Percentiles rank a stretch among this genome's conserved stretches.
Evolutionary conservation across 176 grass and related monocot species (phyloP).

Genomic region (Oryza coarctata): DNA sequence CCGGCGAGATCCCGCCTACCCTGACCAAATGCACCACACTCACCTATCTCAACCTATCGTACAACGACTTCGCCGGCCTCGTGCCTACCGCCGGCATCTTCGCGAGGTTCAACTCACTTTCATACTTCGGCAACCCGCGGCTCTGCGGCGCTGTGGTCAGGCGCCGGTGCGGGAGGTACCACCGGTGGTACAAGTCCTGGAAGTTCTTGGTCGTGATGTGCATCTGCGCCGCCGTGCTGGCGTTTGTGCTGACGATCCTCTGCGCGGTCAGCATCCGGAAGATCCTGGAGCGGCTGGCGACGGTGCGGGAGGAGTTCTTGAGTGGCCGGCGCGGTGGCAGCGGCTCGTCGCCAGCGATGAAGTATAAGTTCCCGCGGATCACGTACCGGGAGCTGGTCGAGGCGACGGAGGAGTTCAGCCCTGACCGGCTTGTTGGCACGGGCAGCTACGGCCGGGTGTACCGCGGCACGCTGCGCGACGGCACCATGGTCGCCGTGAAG

Average conservation of each 20-base stretch:
- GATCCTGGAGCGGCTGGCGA: slow-evolving; percentile 35
- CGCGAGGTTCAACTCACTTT: slow-evolving; percentile 45
- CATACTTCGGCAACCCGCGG: slow-evolving; percentile 62
- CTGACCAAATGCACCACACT: slow-evolving; percentile 51
- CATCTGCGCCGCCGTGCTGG: slow-evolving; percentile 35
- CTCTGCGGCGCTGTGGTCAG: slow-evolving; percentile 47
- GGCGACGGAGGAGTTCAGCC: slow-evolving; percentile 68
- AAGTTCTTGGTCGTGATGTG: slow-evolving; percentile 51
- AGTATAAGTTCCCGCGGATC: slow-evolving; percentile 77
- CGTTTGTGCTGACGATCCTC: slow-evolving; percentile 50
- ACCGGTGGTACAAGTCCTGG: slow-evolving; percentile 41
- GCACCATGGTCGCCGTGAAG: slow-evolving; percentile 78
- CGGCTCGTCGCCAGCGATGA: slow-evolving; percentile 60
- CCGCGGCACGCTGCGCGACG: slow-evolving; percentile 62
- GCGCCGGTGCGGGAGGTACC: slow-evolving; percentile 25
- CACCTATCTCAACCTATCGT: slow-evolving; percentile 68
- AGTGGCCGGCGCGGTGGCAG: not conserved
- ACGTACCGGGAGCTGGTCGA: slow-evolving; percentile 72
- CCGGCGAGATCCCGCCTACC: slow-evolving; percentile 56
- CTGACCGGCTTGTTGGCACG: slow-evolving; percentile 57
- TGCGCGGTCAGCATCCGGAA: slow-evolving; percentile 47
- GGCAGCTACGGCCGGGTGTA: slow-evolving; percentile 89
- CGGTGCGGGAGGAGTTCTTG: slow-evolving; percentile 38
- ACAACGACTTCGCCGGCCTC: slow-evolving; percentile 67
- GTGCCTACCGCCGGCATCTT: slow-evolving; percentile 55